Evolutionary conservation across 768 basidiomycete species (phyloP).

Genomic region (Boletus patriciae): DNA sequence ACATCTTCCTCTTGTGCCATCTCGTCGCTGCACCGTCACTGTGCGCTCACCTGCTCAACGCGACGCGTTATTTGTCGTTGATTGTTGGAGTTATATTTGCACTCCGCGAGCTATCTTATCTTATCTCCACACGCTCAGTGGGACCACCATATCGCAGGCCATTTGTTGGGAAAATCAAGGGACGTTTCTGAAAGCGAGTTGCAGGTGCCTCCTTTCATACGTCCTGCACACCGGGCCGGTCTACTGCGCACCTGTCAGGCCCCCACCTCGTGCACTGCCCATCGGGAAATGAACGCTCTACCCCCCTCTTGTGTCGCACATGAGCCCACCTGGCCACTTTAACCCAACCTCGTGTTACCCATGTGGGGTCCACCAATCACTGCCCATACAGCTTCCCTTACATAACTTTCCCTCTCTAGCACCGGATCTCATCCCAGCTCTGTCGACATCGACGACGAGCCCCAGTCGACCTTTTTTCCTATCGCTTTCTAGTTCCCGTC

Average conservation of each 20-base stretch:
- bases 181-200: too few relatives aligned
- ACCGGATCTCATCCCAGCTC: not conserved
- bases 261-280: too few relatives aligned
- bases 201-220: too few relatives aligned
- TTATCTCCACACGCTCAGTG: slow-evolving; percentile 7
- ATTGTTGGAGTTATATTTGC: slow-evolving; percentile 1
- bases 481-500: not conserved
- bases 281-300: not conserved
- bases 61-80: slow-evolving; percentile 28
- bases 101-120: slow-evolving; percentile 18
- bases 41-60: not conserved
- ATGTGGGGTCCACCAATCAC: slow-evolving; percentile 8
- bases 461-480: not conserved
- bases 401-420: slow-evolving; percentile 14
- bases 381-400: slow-evolving; percentile 12
- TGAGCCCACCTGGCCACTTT: not conserved
- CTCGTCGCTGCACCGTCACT: not conserved
- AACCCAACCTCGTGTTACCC: slow-evolving; percentile 24
- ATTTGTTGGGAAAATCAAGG: too few relatives aligned
- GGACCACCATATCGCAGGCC: too few relatives aligned
- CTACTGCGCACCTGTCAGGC: too few relatives aligned
- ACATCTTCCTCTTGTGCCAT: slow-evolving; percentile 55
- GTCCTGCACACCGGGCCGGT: not conserved
- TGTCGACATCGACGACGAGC: not conserved
- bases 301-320: too few relatives aligned